These are phyloP conservation scores for Candida tetrigidarum DNA, from an alignment of 1,139 yeast species.

Conservation along the genomic window DNA sequence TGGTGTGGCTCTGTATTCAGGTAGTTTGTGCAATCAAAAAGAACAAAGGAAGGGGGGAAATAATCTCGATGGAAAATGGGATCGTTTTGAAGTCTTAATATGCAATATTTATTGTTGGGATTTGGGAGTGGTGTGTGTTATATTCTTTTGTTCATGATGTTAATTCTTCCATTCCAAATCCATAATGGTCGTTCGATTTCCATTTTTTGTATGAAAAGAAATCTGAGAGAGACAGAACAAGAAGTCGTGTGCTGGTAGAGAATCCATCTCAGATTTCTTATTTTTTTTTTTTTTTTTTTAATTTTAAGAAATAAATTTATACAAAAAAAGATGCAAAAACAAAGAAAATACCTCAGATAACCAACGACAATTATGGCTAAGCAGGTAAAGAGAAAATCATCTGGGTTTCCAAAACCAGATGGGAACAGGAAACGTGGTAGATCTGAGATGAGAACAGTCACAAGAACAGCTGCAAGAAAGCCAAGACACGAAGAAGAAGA, in stretches of 20 bases:
- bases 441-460: conserved; percentile 57
- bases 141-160: conserved; percentile 5
- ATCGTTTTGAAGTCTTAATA: background rate
- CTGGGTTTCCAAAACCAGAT: background rate
- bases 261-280: conserved; percentile 1
- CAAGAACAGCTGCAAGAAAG: conserved; percentile 52
- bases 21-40: background rate
- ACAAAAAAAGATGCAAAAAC: conserved; percentile 13
- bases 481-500: conserved; percentile 16
- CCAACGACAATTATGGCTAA: conserved; percentile 11
- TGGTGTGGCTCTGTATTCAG: background rate
- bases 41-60: background rate
- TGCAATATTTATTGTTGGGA: background rate
- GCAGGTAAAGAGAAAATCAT: conserved; percentile 16
- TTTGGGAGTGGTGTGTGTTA: background rate
- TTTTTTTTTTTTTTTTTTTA: conserved; percentile 1
- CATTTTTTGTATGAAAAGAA: background rate
- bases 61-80: background rate
- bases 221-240: background rate
- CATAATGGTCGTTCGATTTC: conserved; percentile 6
- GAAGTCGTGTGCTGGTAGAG: conserved; percentile 8
- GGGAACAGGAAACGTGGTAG: conserved; percentile 54
- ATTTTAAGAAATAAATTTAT: too few relatives aligned
- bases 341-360: background rate
- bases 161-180: background rate